phyloP scores from a whole-genome alignment of 2,329 filamentous ascomycete species.

The Emericellopsis atlantica region DNA sequence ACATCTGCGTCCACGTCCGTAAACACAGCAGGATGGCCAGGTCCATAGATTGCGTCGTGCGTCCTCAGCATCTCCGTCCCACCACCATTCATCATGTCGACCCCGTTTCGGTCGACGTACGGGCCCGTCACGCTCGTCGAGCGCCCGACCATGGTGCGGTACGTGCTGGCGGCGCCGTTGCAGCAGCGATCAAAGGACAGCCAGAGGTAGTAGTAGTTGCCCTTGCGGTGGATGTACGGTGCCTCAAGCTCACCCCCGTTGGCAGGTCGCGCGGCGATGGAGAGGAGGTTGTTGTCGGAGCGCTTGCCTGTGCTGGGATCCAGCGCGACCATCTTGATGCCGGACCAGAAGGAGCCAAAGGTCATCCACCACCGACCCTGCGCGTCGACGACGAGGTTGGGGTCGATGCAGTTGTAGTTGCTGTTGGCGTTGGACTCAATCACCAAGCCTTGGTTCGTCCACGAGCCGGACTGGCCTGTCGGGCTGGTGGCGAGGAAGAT shows the following conservation, averaged over 20 bases:
- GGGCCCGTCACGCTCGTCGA: conserved; percentile 14
- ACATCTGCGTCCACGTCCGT: conserved; percentile 17
- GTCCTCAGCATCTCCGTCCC: conserved; percentile 15
- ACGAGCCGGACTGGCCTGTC: conserved; percentile 14
- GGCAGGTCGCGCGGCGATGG: conserved; percentile 12
- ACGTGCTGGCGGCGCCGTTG: conserved; percentile 14
- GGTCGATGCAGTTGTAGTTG: conserved; percentile 16
- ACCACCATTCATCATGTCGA: conserved; percentile 13
- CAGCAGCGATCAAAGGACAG: conserved; percentile 18
- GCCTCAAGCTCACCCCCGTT: conserved; percentile 13
- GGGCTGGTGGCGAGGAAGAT: conserved; percentile 17
- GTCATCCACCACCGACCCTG: conserved; percentile 16
- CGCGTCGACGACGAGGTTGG: conserved; percentile 14
- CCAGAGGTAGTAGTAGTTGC: conserved; percentile 19
- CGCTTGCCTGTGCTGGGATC: conserved; percentile 13
- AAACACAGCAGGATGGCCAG: conserved; percentile 17
- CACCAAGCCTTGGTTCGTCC: conserved; percentile 15
- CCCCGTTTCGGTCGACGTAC: conserved; percentile 12
- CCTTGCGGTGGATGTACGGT: conserved; percentile 13
- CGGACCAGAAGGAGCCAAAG: conserved; percentile 18
- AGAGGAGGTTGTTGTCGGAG: conserved; percentile 8
- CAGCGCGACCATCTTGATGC: conserved; percentile 15
- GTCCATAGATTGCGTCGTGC: conserved; percentile 15
- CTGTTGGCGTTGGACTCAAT: conserved; percentile 9
- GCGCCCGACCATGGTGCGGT: conserved; percentile 18